Base-by-base conservation (phyloP, 2,329 filamentous ascomycete genomes). In the Aspergillus latus region DNA sequence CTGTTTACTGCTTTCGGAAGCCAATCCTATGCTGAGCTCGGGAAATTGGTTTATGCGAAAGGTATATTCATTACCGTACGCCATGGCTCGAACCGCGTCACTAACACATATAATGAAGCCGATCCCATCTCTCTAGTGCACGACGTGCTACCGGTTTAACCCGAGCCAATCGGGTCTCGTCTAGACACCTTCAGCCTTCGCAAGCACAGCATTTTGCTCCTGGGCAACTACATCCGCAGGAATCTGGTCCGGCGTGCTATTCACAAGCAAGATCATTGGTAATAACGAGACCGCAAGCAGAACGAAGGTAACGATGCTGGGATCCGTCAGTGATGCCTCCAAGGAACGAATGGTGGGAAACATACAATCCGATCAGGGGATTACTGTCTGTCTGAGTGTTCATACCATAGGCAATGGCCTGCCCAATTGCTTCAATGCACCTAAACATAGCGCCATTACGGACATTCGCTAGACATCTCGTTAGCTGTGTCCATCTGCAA, bases 321-420 rank as follows among this genome's bases (percentile, higher is more conserved):
- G n/a, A 30, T 2, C 9, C 29, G 47, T 58, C 13, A 59, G 60
- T 48, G 2, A 7, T 42, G 39, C 6, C n/a, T 21, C 39, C n/a
- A 16, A 7, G 3, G 8, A 42, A 5, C n/a, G 39, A 21, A 42
- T 5, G 7, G n/a, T 42, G 13, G 11, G 40, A 13, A 57, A 68
- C 72, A 7, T 68, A 76, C 74, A 76, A 75, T 57, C 73, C 74
- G 53, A 73, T 63, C 4, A 76, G 59, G 32, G 74, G 72, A 43
- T 68, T 65, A 28, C 68, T 70, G 32, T 68, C 66, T 21, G 71
- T 74, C 48, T 76, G 70, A 13, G 74, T 76, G 52, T 76, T 76
- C 68, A 76, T 75, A 32, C 73, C 72, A 9, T 76, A 76, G 1
- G 74, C 70, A 58, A 76, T 71, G 3, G 74, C 74, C 58, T 76